Conservation (phyloP, 2,329 filamentous ascomycete genomes). For the Diaporthe vexans region DNA sequence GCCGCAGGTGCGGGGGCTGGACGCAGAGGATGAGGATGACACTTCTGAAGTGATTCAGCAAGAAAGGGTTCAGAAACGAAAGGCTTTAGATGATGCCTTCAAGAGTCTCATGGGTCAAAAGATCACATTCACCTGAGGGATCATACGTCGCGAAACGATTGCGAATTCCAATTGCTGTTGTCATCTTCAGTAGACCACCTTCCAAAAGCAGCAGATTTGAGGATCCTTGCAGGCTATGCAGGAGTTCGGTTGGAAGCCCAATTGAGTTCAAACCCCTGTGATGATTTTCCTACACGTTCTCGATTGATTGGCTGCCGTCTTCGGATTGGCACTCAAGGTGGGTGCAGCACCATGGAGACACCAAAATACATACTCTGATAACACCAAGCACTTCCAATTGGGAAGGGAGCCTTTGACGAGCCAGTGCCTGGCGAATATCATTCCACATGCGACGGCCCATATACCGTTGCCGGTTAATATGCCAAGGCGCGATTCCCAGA, state of each 20-base stretch:
- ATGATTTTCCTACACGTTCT: background rate
- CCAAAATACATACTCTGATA: constrained; percentile 5
- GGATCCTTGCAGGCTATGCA: constrained; percentile 12
- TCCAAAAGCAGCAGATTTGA: background rate
- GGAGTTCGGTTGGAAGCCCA: constrained; percentile 2
- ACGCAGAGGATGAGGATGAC: constrained; percentile 61
- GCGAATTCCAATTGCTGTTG: background rate
- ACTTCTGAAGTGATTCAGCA: constrained; percentile 61
- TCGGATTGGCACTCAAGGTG: background rate
- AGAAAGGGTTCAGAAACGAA: constrained; percentile 77
- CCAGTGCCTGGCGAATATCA: background rate
- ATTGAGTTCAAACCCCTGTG: constrained; percentile 15
- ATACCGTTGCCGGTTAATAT: constrained; percentile 20
- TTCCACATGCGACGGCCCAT: constrained; percentile 12
- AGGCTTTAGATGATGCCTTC: constrained; percentile 85
- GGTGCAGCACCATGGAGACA: background rate
- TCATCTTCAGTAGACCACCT: constrained; percentile 1
- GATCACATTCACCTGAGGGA: constrained; percentile 70
- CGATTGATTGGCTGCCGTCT: constrained; percentile 17
- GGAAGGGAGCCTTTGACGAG: background rate
- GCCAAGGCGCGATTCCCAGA: constrained; percentile 9
- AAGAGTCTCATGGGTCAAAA: constrained; percentile 80
- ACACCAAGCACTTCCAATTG: background rate
- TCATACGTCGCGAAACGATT: background rate
- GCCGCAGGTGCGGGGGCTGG: constrained; percentile 61